A percentile compares a stretch with the other conserved stretches of the same genome.
Conservation (phyloP, 1,284 basidiomycete genomes). For the Ceratorhiza oryzae-sativae region DNA sequence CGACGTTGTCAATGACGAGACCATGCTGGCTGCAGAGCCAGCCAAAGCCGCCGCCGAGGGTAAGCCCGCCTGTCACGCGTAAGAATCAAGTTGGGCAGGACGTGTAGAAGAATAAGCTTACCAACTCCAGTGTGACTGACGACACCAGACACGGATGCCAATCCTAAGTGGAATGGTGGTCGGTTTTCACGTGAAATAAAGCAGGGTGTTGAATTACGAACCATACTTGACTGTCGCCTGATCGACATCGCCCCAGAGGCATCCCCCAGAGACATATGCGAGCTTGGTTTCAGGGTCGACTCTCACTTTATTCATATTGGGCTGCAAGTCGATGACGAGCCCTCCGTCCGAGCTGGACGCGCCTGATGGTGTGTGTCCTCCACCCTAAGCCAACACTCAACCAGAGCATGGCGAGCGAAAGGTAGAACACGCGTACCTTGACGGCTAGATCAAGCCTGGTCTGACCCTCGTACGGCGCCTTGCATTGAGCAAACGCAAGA, state of each 20-base stretch:
- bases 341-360: slow-evolving; percentile 39
- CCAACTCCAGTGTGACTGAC: slow-evolving; percentile 34
- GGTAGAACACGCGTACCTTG: too few relatives aligned
- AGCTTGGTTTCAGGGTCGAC: slow-evolving; percentile 37
- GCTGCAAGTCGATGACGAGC: slow-evolving; percentile 40
- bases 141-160: slow-evolving; percentile 28
- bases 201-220: too few relatives aligned
- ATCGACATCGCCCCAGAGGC: slow-evolving; percentile 22
- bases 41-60: slow-evolving; percentile 35
- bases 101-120: neutral
- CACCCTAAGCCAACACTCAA: too few relatives aligned
- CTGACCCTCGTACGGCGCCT: too few relatives aligned
- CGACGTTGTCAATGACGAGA: slow-evolving; percentile 40
- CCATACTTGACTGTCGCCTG: slow-evolving; percentile 1
- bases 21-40: slow-evolving; percentile 38
- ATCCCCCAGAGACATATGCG: slow-evolving; percentile 40
- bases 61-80: neutral
- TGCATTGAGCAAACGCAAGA: too few relatives aligned
- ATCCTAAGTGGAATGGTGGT: neutral
- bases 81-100: neutral
- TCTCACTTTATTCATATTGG: slow-evolving; percentile 37
- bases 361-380: slow-evolving; percentile 27
- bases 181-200: too few relatives aligned
- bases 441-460: too few relatives aligned
- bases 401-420: too few relatives aligned